Percentiles rank a stretch among this genome's conserved stretches.
phyloP scores from a whole-genome alignment of 169 alveolate species.

The Haemoproteus tartakovskyi region DNA sequence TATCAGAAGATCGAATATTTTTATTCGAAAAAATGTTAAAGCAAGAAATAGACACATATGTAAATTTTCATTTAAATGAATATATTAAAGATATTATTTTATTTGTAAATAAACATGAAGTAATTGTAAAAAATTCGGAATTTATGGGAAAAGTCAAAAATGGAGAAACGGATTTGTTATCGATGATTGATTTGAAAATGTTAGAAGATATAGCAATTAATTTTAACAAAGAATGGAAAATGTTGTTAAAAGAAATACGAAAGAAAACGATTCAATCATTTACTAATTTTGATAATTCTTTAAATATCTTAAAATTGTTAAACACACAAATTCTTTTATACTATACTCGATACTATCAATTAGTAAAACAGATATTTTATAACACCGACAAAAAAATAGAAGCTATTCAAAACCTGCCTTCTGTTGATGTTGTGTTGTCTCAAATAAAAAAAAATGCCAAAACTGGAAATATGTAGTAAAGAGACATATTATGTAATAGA shows the following conservation, averaged over 20 bases:
- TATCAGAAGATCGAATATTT: conserved; percentile 10
- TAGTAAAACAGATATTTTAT: conserved; percentile 12
- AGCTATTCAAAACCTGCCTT: conserved; percentile 23
- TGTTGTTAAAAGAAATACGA: conserved; percentile 7
- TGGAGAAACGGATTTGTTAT: conserved; percentile 16
- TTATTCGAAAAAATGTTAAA: conserved; percentile 10
- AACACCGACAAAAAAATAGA: no score
- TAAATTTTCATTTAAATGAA: conserved; percentile 15
- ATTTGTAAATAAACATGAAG: conserved; percentile 42
- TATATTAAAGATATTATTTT: conserved; percentile 16
- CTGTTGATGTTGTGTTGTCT: conserved; percentile 27
- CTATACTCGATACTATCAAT: conserved; percentile 28
- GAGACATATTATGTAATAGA: no score
- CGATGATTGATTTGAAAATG: conserved; percentile 60
- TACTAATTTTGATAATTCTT: conserved; percentile 18
- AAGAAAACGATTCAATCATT: conserved; percentile 27
- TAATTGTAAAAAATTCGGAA: background rate
- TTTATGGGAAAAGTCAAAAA: background rate
- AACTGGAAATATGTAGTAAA: background rate
- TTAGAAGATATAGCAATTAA: conserved; percentile 32
- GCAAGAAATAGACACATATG: conserved; percentile 11
- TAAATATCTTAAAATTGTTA: conserved; percentile 14
- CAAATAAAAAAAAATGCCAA: conserved; percentile 39
- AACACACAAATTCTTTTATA: conserved; percentile 42
- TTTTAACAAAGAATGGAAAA: conserved; percentile 33